A percentile compares a stretch with the other conserved stretches of the same genome.
Evolutionary conservation across 2,329 filamentous ascomycete genomes (phyloP).

Genomic region (Aspergillus brasiliensis): DNA sequence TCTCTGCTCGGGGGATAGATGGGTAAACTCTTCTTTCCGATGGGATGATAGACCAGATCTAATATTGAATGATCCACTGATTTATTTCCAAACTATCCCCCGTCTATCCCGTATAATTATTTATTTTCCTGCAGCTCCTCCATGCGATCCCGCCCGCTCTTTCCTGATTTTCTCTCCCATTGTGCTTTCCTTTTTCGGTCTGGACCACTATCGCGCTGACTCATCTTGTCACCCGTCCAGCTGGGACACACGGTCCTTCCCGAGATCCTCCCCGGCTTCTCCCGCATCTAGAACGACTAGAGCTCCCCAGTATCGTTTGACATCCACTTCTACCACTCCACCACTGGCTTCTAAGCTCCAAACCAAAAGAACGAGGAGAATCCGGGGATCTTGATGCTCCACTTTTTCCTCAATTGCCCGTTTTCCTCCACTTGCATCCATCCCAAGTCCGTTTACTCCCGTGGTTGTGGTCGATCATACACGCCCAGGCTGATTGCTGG

Average conservation of each 20-base stretch:
- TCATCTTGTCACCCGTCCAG: neutral
- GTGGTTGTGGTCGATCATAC: neutral
- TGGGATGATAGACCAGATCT: neutral
- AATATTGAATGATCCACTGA: neutral
- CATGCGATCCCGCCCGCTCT: neutral
- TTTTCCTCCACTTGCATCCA: neutral
- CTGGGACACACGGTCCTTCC: constrained; percentile 1
- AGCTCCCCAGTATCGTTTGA: neutral
- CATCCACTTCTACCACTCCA: neutral
- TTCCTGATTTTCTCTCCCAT: constrained; percentile 1
- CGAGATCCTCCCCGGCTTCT: constrained; percentile 1
- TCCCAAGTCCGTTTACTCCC: neutral
- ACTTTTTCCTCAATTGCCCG: neutral
- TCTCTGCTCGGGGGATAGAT: neutral
- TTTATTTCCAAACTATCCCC: neutral
- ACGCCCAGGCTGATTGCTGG: neutral
- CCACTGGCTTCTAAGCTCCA: neutral
- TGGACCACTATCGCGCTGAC: neutral
- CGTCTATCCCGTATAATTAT: neutral
- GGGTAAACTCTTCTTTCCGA: neutral
- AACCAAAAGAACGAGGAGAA: neutral
- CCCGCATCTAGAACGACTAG: constrained; percentile 6
- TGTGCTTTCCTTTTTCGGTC: neutral
- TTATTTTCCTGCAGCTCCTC: neutral
- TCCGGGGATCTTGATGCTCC: neutral